phyloP scores from a whole-genome alignment of 106 monocot species.

The Dendrobium nobile region DNA sequence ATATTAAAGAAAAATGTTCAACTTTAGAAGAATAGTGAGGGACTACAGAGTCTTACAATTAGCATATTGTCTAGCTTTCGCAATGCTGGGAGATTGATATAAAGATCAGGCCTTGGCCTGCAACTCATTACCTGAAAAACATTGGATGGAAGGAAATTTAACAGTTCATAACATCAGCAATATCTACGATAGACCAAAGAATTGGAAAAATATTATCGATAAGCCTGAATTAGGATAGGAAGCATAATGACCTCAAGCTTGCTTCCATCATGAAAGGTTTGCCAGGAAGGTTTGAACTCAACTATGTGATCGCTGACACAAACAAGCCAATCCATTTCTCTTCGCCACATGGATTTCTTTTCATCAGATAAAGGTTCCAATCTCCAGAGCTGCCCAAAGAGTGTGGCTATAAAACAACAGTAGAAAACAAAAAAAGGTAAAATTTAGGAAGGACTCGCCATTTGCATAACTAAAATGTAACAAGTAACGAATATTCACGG shows the following conservation, averaged over 20 bases:
- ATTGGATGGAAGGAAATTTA: background rate
- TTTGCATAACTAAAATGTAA: too few species aligned
- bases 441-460: too few species aligned
- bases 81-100: constrained; percentile 80
- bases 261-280: constrained; percentile 82
- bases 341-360: constrained; percentile 81
- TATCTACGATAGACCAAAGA: background rate
- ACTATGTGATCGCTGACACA: constrained; percentile 89
- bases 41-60: constrained; percentile 33
- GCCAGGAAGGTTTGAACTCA: constrained; percentile 66
- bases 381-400: constrained; percentile 87
- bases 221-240: background rate
- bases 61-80: constrained; percentile 83
- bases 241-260: constrained; percentile 61
- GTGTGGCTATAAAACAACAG: constrained; percentile 36
- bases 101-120: constrained; percentile 61
- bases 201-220: background rate
- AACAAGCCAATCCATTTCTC: constrained; percentile 82
- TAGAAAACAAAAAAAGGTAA: background rate
- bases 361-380: constrained; percentile 63
- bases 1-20: background rate
- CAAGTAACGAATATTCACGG: too few species aligned
- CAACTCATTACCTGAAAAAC: constrained; percentile 70
- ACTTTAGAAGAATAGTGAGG: background rate
- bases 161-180: too few species aligned